Base-by-base conservation (phyloP, 1,284 basidiomycete genomes). In the Hortiboletus rubellus region DNA sequence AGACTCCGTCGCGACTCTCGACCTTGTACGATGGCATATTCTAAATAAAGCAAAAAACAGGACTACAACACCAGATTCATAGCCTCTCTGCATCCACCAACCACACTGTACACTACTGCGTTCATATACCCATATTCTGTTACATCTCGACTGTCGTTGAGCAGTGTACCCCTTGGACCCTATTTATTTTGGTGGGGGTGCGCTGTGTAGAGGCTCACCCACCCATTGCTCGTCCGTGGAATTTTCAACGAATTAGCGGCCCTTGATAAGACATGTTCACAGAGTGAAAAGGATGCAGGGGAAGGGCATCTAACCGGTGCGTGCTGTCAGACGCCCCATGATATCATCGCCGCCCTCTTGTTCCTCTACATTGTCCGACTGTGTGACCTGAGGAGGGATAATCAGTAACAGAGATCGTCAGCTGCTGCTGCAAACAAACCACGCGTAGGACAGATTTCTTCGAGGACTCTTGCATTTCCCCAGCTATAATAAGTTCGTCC, bases 401-500 rank as follows among this genome's bases (percentile, higher is more conserved):
- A 45, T 70, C 18, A 65, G 37, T 7, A 37, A 38, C 31, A 48
- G 36, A 24, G 2, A 44, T 24, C 33, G 27, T 40, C 37, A 41
- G 27, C 15, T 24, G 18, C 30, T 43, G 11, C 18, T 40, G 31
- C 22, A 15, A 58, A 77, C 88, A 66, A 61, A 92, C 91, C 54
- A 92, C 90, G 59, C 92, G 82, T 50, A 99, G 78, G 7, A 99
- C 96, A 6, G 94, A 92, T 77, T 99, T 99, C 83, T 99, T 99
- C 33, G 92, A 96, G 2, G 96, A 96, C 71, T 99, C 97, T 77
- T 99, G 96, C 65, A 99, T 80, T 75, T 99, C 97, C 45, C 97
- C 97, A 6, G 95, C 91, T 60, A 99, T 98, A 73, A 99, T 96
- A 52, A 99, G 82, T 74, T 99, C 97, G 73, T 99, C 97, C 55